Percentiles rank a stretch among this genome's conserved stretches.
phyloP scores from a whole-genome alignment of 176 grass and related monocot genomes.

The Avena atlantica region DNA sequence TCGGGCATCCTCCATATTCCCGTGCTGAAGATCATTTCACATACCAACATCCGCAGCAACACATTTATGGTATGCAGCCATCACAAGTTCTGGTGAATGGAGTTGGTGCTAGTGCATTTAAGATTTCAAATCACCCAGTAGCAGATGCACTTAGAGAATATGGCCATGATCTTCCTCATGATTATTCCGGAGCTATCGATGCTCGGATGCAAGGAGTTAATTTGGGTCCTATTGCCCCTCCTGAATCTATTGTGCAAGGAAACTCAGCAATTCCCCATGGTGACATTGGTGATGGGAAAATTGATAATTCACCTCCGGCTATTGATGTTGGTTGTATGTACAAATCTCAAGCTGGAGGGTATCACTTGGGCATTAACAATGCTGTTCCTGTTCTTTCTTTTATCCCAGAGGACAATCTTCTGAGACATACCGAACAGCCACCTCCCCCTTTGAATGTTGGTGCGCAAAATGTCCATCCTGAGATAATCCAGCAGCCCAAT shows the following conservation, averaged over 20 bases:
- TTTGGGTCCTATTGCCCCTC: constrained; percentile 58
- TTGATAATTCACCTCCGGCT: constrained; percentile 48
- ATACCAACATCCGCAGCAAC: constrained; percentile 59
- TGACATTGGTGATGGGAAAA: constrained; percentile 30
- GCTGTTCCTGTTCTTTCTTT: constrained; percentile 44
- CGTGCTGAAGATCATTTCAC: constrained; percentile 51
- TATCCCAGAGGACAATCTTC: constrained; percentile 56
- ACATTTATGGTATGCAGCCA: constrained; percentile 53
- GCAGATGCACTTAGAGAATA: constrained; percentile 58
- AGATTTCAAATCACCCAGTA: constrained; percentile 54
- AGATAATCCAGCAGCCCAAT: constrained; percentile 40
- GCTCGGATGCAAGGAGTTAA: constrained; percentile 65
- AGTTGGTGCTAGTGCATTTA: constrained; percentile 38
- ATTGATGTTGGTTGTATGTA: constrained; percentile 44
- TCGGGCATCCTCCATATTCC: constrained; percentile 45
- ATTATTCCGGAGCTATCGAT: constrained; percentile 62
- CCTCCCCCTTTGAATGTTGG: constrained; percentile 41
- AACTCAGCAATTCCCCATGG: constrained; percentile 48
- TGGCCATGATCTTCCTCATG: constrained; percentile 52
- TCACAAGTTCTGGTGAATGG: constrained; percentile 46
- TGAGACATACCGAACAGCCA: constrained; percentile 45
- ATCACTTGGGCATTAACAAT: constrained; percentile 58
- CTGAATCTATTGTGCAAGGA: constrained; percentile 58
- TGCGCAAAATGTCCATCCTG: constrained; percentile 42
- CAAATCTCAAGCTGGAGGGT: constrained; percentile 67